phyloP scores from a whole-genome alignment of 2,329 filamentous ascomycete species.

The Fusarium metavorans region DNA sequence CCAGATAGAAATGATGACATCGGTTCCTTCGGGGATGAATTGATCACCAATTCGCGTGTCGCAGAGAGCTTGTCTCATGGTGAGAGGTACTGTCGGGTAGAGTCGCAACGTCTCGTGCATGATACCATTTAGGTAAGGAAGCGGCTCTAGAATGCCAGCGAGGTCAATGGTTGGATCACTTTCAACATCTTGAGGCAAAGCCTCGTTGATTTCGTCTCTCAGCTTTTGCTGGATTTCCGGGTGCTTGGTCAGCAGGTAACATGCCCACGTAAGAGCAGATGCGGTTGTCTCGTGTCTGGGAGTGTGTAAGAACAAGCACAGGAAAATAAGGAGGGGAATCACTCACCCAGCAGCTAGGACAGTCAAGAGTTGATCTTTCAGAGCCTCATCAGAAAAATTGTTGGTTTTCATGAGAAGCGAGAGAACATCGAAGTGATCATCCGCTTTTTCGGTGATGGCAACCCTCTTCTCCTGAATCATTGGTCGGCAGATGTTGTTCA shows the following conservation, averaged over 20 bases:
- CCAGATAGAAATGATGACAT: constrained; percentile 67
- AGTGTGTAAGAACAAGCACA: neutral
- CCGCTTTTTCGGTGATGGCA: constrained; percentile 57
- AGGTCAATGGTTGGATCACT: constrained; percentile 55
- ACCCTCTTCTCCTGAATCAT: constrained; percentile 60
- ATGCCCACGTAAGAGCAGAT: constrained; percentile 37
- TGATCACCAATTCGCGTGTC: constrained; percentile 70
- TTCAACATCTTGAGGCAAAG: neutral
- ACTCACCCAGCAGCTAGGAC: constrained; percentile 57
- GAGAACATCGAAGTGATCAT: constrained; percentile 72
- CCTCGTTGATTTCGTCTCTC: constrained; percentile 22
- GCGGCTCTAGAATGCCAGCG: constrained; percentile 67
- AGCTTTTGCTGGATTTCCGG: constrained; percentile 32
- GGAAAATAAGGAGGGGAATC: fast-evolving
- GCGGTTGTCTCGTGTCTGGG: constrained; percentile 36
- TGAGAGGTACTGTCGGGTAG: constrained; percentile 74
- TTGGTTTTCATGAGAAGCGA: constrained; percentile 65
- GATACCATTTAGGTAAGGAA: constrained; percentile 78
- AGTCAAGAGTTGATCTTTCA: constrained; percentile 67
- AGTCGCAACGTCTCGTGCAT: constrained; percentile 76
- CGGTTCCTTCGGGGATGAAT: constrained; percentile 73
- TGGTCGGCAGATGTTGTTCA: constrained; percentile 21
- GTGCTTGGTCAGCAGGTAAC: constrained; percentile 33
- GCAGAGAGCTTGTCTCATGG: constrained; percentile 68
- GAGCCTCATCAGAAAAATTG: constrained; percentile 63